Percentiles rank a stretch among this genome's conserved stretches.
These are phyloP conservation scores for Talaromyces sp. DNA, from an alignment of 2,329 filamentous ascomycete species.

Conservation along the genomic window DNA sequence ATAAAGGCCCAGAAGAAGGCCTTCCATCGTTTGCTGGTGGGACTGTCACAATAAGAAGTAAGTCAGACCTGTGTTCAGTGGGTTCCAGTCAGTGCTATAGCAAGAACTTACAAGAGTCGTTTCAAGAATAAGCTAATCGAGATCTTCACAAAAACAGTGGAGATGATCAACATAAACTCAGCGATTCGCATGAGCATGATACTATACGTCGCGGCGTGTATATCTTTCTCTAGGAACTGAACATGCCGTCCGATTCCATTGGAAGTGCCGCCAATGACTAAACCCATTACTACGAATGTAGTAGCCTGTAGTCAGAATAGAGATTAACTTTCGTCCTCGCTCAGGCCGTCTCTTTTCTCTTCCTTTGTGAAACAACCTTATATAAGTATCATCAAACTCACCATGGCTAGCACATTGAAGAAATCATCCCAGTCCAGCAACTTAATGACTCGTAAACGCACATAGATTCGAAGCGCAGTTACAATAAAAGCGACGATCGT, in stretches of 20 bases:
- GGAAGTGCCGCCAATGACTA: conserved; percentile 7
- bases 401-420: conserved; percentile 21
- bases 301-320: background rate
- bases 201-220: conserved; percentile 8
- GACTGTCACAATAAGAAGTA: background rate
- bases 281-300: conserved; percentile 12
- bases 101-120: conserved; percentile 18
- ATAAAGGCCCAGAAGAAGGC: conserved; percentile 22
- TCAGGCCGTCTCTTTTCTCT: background rate
- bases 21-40: conserved; percentile 18
- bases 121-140: conserved; percentile 21
- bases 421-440: conserved; percentile 21
- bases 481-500: conserved; percentile 18
- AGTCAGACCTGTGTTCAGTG: background rate
- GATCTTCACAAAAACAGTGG: conserved; percentile 21
- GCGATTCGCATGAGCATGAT: conserved; percentile 20
- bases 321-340: background rate
- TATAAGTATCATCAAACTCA: conserved; percentile 5
- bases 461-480: conserved; percentile 19
- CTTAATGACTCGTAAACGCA: conserved; percentile 19
- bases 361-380: background rate
- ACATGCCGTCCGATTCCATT: conserved; percentile 12
- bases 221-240: background rate
- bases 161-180: conserved; percentile 20
- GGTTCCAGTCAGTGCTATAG: too few species aligned